Evolutionary conservation across 805 yeast species (phyloP), one percentile per base, ranked within the genome.

Genomic region (Zygotorulaspora sp.): DNA sequence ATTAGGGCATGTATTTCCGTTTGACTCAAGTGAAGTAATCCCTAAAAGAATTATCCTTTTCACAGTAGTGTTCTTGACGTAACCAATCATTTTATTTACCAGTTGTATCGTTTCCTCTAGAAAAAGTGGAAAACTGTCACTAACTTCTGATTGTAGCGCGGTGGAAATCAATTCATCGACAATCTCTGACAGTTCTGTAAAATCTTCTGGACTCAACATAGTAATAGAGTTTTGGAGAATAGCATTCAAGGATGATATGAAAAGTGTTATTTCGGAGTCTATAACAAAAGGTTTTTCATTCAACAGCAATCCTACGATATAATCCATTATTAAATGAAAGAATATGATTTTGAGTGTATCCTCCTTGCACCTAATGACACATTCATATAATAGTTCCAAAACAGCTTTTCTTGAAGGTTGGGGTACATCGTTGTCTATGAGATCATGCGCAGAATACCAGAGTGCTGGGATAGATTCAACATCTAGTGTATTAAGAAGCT

Each of bases 371-470:
- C 77, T 78, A 14, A 57, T 52, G 6, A 82, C 75, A 57, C 95
- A 82, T 35, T 68, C 66, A 5, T 61, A 52, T 51, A 84, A 57
- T 16, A 87, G 62, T 12, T 66, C 57, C 22, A 84, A 57, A 0
- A 80, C 78, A 1, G 73, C 71, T 21, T 71, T 60, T 18, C 80
- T 57, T 12, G 61, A 65, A 1, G 56, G 39, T 14, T 49, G 51
- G n/a, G 55, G 57, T 21, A 51, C 55, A 2, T 57, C 54, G 0
- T 62, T 54, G 5, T 64, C 63, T 35, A 83, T 67, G 55, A 80
- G 59, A 35, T 71, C 75, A 42, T 74, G 65, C 0, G 82, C 80
- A 35, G 78, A 62, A 55, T 80, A 77, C 96, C 96, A 86, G 1
- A 85, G 68, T 44, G 83, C 88, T 0, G 85, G 78, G 3, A 84